Conservation (phyloP, 2,329 filamentous ascomycete species). For the Neoascochyta sp. region DNA sequence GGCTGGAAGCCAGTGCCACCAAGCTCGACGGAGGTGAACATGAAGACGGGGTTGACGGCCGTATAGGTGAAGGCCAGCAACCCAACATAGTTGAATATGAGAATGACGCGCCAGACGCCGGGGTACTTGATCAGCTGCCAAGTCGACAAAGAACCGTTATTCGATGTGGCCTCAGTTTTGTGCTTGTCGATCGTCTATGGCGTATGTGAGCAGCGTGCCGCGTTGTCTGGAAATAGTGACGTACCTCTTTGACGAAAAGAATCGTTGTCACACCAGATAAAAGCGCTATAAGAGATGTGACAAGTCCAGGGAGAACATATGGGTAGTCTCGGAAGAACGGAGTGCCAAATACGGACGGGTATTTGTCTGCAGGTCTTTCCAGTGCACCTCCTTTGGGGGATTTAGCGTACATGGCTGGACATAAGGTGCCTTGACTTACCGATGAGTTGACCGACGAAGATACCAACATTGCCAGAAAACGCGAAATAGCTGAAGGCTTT, state of each 20-base stretch:
- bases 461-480: slow-evolving; percentile 69
- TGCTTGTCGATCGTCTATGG: slow-evolving; percentile 33
- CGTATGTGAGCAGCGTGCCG: slow-evolving; percentile 2
- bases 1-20: slow-evolving; percentile 65
- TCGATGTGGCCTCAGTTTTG: slow-evolving; percentile 13
- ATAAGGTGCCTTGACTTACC: slow-evolving; percentile 22
- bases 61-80: slow-evolving; percentile 69
- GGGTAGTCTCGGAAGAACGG: slow-evolving; percentile 62
- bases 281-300: slow-evolving; percentile 53
- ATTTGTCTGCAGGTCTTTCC: slow-evolving; percentile 64
- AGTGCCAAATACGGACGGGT: slow-evolving; percentile 55
- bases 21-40: slow-evolving; percentile 58
- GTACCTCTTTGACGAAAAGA: slow-evolving; percentile 60
- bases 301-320: slow-evolving; percentile 63
- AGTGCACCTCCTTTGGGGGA: slow-evolving; percentile 58
- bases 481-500: slow-evolving; percentile 73
- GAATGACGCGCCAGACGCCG: slow-evolving; percentile 63
- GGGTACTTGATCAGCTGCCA: slow-evolving; percentile 58
- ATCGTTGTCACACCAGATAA: slow-evolving; percentile 51
- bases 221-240: background rate
- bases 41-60: slow-evolving; percentile 64
- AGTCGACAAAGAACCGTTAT: slow-evolving; percentile 43
- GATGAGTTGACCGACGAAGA: slow-evolving; percentile 67
- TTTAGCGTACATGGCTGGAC: slow-evolving; percentile 3
- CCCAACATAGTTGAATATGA: slow-evolving; percentile 63